Conservation (phyloP, 2,329 filamentous ascomycete species). For the Colletotrichum australisinense region DNA sequence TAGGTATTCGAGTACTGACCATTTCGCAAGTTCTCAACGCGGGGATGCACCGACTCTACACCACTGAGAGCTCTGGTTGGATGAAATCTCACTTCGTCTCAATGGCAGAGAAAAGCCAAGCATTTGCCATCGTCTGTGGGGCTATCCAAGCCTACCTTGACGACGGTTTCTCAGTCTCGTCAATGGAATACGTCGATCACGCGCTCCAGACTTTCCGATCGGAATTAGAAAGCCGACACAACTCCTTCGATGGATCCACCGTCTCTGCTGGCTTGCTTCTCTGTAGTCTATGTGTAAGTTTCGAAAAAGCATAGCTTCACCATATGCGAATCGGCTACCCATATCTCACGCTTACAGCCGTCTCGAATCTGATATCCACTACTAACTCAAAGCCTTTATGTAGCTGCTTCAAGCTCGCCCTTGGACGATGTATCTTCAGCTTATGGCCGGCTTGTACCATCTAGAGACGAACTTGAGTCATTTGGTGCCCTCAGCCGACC, state of each 20-base stretch:
- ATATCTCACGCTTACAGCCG: not conserved
- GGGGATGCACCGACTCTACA: constrained; percentile 28
- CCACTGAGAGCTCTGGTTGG: constrained; percentile 29
- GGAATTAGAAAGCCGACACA: constrained; percentile 28
- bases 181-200: constrained; percentile 33
- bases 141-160: constrained; percentile 34
- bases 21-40: constrained; percentile 18
- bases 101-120: constrained; percentile 22
- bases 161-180: constrained; percentile 28
- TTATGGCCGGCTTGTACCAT: constrained; percentile 32
- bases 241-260: constrained; percentile 24
- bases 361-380: not conserved
- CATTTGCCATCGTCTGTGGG: constrained; percentile 27
- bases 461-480: constrained; percentile 6
- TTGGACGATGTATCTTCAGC: constrained; percentile 32
- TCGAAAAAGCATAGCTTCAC: no score
- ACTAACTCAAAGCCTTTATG: not conserved
- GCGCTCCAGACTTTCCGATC: constrained; percentile 34
- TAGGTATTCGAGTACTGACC: not conserved
- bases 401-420: constrained; percentile 29
- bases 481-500: constrained; percentile 8
- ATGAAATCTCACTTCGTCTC: constrained; percentile 25
- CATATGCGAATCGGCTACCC: no score
- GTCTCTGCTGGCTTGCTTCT: constrained; percentile 29
- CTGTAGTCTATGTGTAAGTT: constrained; percentile 31